These are phyloP conservation scores for Russula foetens DNA, from an alignment of 768 basidiomycete species.

Conservation along the genomic window DNA sequence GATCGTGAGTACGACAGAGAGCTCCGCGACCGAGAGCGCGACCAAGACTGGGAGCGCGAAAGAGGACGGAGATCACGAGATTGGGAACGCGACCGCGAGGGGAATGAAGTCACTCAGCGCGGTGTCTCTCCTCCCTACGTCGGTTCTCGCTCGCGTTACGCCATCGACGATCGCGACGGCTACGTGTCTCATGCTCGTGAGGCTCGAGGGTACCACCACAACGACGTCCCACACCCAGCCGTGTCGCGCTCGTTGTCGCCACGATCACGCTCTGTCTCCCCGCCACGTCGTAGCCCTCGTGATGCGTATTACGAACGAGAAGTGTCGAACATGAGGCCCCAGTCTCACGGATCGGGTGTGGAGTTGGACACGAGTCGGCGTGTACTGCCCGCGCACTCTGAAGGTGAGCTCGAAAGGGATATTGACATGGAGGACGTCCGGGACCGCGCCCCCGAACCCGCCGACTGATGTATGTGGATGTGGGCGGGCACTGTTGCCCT, in stretches of 20 bases:
- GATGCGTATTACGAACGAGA: slow-evolving; percentile 14
- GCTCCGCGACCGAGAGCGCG: slow-evolving; percentile 33
- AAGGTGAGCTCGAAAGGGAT: slow-evolving; percentile 13
- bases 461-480: slow-evolving; percentile 17
- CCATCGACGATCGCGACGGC: slow-evolving; percentile 18
- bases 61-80: slow-evolving; percentile 35
- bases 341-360: background rate
- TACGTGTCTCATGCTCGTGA: slow-evolving; percentile 14
- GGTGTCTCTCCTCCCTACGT: slow-evolving; percentile 5
- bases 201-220: slow-evolving; percentile 15
- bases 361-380: slow-evolving; percentile 8
- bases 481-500: too few species aligned
- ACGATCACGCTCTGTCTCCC: slow-evolving; percentile 17
- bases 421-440: slow-evolving; percentile 15
- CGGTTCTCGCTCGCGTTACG: slow-evolving; percentile 23
- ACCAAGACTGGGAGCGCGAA: slow-evolving; percentile 19
- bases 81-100: slow-evolving; percentile 16
- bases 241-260: slow-evolving; percentile 16
- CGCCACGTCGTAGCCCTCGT: slow-evolving; percentile 9
- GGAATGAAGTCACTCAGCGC: background rate
- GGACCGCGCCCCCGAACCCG: slow-evolving; percentile 16
- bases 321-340: background rate
- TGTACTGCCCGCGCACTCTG: slow-evolving; percentile 1
- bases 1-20: slow-evolving; percentile 46
- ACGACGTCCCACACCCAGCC: slow-evolving; percentile 10